phyloP scores from a whole-genome alignment of 768 basidiomycete species.

The Mycena galopus region DNA sequence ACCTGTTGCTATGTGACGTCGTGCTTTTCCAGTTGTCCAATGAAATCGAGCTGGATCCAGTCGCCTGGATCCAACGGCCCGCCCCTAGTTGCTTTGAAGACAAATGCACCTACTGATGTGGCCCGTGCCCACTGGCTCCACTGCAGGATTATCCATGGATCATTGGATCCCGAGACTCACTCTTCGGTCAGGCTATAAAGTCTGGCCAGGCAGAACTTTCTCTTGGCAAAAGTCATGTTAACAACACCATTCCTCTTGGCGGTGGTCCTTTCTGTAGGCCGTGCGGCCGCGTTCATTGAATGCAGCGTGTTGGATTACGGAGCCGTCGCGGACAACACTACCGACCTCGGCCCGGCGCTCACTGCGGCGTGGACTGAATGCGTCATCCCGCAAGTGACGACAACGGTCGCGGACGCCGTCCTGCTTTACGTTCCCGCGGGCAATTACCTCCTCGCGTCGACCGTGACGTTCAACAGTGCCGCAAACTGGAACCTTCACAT shows the following conservation, averaged over 20 bases:
- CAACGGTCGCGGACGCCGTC: constrained; percentile 35
- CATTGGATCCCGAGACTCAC: constrained; percentile 5
- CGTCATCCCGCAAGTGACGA: constrained; percentile 37
- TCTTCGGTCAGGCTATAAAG: background rate
- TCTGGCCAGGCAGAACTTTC: background rate
- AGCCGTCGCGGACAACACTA: constrained; percentile 40
- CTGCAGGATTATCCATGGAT: constrained; percentile 1
- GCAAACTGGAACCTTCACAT: constrained; percentile 42
- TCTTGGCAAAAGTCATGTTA: constrained; percentile 19
- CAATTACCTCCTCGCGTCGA: constrained; percentile 37
- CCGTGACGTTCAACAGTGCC: constrained; percentile 38
- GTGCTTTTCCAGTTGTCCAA: constrained; percentile 2
- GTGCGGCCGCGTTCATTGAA: constrained; percentile 31
- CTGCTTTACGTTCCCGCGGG: constrained; percentile 42
- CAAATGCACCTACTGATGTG: background rate
- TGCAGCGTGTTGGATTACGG: constrained; percentile 44
- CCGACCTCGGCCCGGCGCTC: constrained; percentile 43
- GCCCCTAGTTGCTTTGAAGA: background rate
- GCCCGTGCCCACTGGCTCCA: background rate
- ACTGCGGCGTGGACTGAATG: constrained; percentile 39
- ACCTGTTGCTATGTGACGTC: constrained; percentile 15
- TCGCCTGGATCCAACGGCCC: constrained; percentile 11
- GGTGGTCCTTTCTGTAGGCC: constrained; percentile 10
- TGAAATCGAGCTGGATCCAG: background rate
- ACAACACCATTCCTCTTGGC: constrained; percentile 17